Evolutionary conservation across 768 basidiomycete species (phyloP).

Genomic region (Suillus ampliporus): DNA sequence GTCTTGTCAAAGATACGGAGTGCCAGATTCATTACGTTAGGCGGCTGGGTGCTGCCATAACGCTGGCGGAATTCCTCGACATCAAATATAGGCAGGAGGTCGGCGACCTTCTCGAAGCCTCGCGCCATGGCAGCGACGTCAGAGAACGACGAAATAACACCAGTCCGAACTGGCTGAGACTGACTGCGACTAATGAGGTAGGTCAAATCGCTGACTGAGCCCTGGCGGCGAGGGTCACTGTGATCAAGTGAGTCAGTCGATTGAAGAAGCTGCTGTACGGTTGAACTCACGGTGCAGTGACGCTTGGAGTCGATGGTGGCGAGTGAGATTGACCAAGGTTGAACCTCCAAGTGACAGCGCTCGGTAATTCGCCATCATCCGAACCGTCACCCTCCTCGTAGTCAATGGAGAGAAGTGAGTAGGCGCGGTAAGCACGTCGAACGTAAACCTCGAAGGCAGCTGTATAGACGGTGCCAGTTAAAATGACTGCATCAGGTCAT

Average conservation of each 20-base stretch:
- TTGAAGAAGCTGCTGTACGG: not conserved
- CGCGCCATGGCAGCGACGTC: constrained; percentile 67
- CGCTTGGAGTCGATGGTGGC: constrained; percentile 81
- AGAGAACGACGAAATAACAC: constrained; percentile 91
- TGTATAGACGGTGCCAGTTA: constrained; percentile 29
- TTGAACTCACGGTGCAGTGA: constrained; percentile 43
- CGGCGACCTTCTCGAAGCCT: constrained; percentile 78
- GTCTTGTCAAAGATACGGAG: constrained; percentile 85
- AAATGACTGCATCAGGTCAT: not conserved
- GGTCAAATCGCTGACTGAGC: constrained; percentile 93
- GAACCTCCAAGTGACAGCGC: constrained; percentile 92
- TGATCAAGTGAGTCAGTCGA: constrained; percentile 16
- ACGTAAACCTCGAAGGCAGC: constrained; percentile 97
- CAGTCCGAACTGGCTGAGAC: constrained; percentile 87
- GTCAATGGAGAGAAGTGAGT: constrained; percentile 88
- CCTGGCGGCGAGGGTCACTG: constrained; percentile 76
- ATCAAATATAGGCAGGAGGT: constrained; percentile 77
- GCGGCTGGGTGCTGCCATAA: constrained; percentile 77
- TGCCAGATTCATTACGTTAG: constrained; percentile 94
- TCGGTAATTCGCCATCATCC: constrained; percentile 83
- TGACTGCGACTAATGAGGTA: constrained; percentile 89
- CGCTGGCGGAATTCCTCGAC: constrained; percentile 72
- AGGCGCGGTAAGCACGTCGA: constrained; percentile 94
- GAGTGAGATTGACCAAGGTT: constrained; percentile 90
- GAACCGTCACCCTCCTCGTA: constrained; percentile 90